A percentile compares a stretch with the other conserved stretches of the same genome.
phyloP scores from a whole-genome alignment of 129 eudicot genomes.

The Flaveria brownii region DNA sequence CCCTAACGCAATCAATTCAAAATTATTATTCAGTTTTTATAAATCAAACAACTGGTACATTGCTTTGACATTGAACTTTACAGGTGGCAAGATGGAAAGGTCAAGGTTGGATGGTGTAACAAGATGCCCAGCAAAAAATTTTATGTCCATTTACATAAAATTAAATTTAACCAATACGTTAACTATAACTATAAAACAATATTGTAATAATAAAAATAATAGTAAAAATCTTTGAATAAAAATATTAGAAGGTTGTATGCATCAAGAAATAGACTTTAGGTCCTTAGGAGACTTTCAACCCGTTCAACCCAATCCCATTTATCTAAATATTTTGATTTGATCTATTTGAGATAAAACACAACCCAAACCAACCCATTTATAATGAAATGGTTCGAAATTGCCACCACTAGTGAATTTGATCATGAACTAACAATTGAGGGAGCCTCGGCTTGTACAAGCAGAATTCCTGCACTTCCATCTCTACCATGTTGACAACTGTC shows the following conservation, averaged over 20 bases:
- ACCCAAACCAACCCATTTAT: neutral
- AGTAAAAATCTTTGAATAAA: neutral
- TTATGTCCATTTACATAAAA: neutral
- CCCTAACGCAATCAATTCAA: conserved; percentile 35
- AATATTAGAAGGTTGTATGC: neutral
- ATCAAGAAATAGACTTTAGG: neutral
- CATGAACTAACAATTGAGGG: conserved; percentile 43
- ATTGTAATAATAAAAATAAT: neutral
- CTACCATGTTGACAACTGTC: conserved; percentile 39
- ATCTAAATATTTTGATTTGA: neutral
- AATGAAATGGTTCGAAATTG: conserved; percentile 6
- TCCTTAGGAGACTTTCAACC: neutral
- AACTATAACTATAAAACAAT: neutral
- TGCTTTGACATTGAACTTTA: neutral
- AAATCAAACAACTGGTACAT: neutral
- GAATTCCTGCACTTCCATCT: conserved; percentile 77
- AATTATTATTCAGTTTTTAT: conserved; percentile 7
- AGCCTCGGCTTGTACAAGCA: conserved; percentile 84
- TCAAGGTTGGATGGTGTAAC: neutral
- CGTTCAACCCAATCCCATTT: neutral
- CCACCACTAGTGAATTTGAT: conserved; percentile 2
- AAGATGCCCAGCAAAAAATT: neutral
- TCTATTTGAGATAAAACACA: neutral
- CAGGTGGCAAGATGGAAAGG: neutral
- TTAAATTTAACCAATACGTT: neutral